A percentile compares a stretch with the other conserved stretches of the same genome.
Evolutionary conservation across 805 yeast genomes (phyloP).

Genomic region (Citeromyces nyonsensis): DNA sequence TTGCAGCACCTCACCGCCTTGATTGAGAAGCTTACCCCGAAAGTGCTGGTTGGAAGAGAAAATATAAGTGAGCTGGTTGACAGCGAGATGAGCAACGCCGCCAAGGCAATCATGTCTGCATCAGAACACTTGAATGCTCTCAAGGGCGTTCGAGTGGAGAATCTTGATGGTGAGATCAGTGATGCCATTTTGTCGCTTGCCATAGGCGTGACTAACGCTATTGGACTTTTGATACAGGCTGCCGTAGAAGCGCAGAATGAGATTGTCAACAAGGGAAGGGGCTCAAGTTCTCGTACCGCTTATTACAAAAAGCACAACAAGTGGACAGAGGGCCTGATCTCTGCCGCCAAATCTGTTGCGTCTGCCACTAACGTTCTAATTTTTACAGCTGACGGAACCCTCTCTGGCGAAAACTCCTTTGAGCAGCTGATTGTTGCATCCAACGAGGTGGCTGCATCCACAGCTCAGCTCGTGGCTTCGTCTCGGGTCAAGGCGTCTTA

Average conservation of each 20-base stretch:
- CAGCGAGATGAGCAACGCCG: conserved; percentile 58
- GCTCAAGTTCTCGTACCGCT: conserved; percentile 49
- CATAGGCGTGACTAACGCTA: conserved; percentile 65
- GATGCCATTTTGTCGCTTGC: conserved; percentile 66
- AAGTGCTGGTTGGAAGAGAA: conserved; percentile 16
- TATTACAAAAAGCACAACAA: conserved; percentile 78
- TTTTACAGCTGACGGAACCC: conserved; percentile 75
- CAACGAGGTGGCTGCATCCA: conserved; percentile 82
- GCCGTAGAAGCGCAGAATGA: conserved; percentile 75
- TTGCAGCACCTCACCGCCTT: conserved; percentile 41
- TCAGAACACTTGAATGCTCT: conserved; percentile 40
- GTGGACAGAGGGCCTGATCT: conserved; percentile 88
- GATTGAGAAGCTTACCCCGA: conserved; percentile 31
- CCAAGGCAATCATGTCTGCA: conserved; percentile 52
- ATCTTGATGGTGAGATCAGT: conserved; percentile 33
- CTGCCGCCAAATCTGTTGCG: conserved; percentile 83
- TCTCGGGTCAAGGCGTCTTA: conserved; percentile 74
- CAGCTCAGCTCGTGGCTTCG: conserved; percentile 86
- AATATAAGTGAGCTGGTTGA: conserved; percentile 64
- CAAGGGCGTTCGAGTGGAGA: conserved; percentile 12
- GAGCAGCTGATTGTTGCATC: conserved; percentile 85
- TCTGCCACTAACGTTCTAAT: conserved; percentile 70
- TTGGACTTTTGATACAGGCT: conserved; percentile 53
- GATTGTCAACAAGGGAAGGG: conserved; percentile 59
- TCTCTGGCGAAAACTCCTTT: conserved; percentile 44